Conservation (phyloP, 257 asterid genomes). For the Prunella vulgaris region DNA sequence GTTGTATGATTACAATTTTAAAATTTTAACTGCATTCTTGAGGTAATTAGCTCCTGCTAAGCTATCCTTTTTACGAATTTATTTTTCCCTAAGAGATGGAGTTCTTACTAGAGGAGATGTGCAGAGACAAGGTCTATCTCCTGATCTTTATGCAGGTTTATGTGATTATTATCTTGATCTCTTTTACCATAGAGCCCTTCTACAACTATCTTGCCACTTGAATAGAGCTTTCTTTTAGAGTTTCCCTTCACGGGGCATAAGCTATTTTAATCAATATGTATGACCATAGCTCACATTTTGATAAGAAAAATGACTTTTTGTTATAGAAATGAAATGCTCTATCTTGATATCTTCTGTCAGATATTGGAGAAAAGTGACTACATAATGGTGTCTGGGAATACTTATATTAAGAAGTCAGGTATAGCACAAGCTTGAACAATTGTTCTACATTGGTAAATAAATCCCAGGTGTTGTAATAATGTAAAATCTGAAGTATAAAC, state of each 20-base stretch:
- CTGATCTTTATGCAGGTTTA: neutral
- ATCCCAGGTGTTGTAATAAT: slow-evolving; percentile 1
- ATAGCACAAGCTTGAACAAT: neutral
- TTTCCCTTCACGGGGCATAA: slow-evolving; percentile 1
- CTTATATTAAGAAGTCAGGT: slow-evolving; percentile 84
- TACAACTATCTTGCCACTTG: neutral
- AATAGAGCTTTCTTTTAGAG: neutral
- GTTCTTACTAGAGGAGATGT: neutral
- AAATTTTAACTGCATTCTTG: neutral
- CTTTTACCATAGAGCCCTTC: neutral
- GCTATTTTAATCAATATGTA: neutral
- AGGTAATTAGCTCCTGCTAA: neutral
- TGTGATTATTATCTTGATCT: neutral
- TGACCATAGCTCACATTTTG: neutral
- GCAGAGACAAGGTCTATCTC: too few species aligned
- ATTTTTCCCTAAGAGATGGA: neutral
- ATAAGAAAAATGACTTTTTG: slow-evolving; percentile 15
- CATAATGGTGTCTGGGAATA: slow-evolving; percentile 64
- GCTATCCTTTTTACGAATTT: neutral
- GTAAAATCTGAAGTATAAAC: slow-evolving; percentile 7
- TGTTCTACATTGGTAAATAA: slow-evolving; percentile 3
- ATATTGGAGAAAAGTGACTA: slow-evolving; percentile 91
- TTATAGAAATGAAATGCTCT: slow-evolving; percentile 3
- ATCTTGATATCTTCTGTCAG: slow-evolving; percentile 38
- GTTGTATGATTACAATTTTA: neutral